Percentiles rank a stretch among this genome's conserved stretches.
phyloP scores from a whole-genome alignment of 2,329 filamentous ascomycete species.

The Aspergillus costaricaensis region DNA sequence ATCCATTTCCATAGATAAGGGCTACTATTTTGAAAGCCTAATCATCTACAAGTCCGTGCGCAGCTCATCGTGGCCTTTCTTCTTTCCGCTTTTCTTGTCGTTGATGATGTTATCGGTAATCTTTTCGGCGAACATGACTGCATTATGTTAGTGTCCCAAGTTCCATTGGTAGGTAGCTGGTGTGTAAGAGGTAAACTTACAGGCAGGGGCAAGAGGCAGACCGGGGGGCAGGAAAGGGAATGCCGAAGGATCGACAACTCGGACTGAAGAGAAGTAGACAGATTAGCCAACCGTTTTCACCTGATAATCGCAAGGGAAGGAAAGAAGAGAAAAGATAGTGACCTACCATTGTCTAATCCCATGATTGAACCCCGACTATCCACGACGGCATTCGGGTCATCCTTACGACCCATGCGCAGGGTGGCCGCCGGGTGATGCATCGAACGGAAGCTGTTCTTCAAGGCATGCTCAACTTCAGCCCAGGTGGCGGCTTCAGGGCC shows the following conservation, averaged over 20 bases:
- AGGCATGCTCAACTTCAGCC: neutral
- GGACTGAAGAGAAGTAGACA: neutral
- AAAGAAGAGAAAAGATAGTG: no score
- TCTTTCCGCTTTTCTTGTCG: neutral
- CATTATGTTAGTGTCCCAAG: no score
- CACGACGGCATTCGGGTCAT: neutral
- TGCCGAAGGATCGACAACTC: neutral
- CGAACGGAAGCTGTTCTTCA: neutral
- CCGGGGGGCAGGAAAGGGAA: neutral
- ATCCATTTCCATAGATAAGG: no score
- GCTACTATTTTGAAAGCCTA: no score
- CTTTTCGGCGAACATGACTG: neutral
- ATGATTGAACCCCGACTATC: neutral
- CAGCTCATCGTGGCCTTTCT: neutral
- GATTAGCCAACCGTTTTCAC: neutral
- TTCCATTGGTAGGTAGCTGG: neutral
- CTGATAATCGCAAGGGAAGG: no score
- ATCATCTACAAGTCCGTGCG: neutral
- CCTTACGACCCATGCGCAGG: neutral
- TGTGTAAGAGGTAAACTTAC: neutral
- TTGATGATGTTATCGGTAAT: neutral
- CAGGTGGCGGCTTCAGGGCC: neutral
- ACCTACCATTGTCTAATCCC: neutral
- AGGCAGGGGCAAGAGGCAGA: neutral
- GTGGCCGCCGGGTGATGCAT: neutral